These are phyloP conservation scores for Avena atlantica DNA, from an alignment of 176 grass and related monocot genomes.

Conservation along the genomic window DNA sequence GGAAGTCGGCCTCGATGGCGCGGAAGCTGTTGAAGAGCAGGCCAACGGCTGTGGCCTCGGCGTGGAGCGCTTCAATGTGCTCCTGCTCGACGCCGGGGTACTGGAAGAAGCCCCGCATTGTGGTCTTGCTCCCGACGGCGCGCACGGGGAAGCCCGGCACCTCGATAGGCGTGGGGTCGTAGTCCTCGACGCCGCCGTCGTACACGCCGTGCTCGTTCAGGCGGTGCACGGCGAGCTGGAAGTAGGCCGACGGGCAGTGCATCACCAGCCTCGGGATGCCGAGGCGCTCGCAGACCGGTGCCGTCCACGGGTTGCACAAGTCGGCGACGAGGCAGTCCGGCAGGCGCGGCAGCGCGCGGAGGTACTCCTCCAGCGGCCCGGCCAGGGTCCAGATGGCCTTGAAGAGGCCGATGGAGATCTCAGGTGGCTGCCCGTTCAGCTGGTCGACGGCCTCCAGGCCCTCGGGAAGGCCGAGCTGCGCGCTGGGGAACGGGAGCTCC, in stretches of 20 bases:
- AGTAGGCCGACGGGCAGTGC: slow-evolving; percentile 34
- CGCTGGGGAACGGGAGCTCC: too few relatives aligned
- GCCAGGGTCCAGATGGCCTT: too few relatives aligned
- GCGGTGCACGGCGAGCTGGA: slow-evolving; percentile 31
- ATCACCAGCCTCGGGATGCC: slow-evolving; percentile 41
- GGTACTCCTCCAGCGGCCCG: too few relatives aligned
- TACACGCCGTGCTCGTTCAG: slow-evolving; percentile 28
- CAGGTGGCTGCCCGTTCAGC: not conserved
- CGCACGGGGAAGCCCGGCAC: slow-evolving; percentile 39
- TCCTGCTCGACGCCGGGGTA: not conserved
- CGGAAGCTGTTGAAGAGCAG: slow-evolving; percentile 51
- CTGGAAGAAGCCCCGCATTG: slow-evolving; percentile 33
- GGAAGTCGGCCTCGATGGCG: slow-evolving; percentile 41
- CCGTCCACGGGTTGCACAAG: slow-evolving; percentile 47
- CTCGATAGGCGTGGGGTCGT: not conserved
- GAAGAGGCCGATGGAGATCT: slow-evolving; percentile 32
- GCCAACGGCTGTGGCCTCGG: slow-evolving; percentile 33
- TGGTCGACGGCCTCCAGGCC: too few relatives aligned
- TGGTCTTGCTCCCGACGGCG: slow-evolving; percentile 34
- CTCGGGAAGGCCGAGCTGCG: too few relatives aligned
- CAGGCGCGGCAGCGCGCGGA: too few relatives aligned
- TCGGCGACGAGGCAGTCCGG: not conserved
- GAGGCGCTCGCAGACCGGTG: slow-evolving; percentile 23
- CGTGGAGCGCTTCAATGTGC: not conserved
- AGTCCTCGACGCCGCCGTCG: slow-evolving; percentile 27